Evolutionary conservation across 331 rosid species (phyloP).

Genomic region (Spiraea crenata): DNA sequence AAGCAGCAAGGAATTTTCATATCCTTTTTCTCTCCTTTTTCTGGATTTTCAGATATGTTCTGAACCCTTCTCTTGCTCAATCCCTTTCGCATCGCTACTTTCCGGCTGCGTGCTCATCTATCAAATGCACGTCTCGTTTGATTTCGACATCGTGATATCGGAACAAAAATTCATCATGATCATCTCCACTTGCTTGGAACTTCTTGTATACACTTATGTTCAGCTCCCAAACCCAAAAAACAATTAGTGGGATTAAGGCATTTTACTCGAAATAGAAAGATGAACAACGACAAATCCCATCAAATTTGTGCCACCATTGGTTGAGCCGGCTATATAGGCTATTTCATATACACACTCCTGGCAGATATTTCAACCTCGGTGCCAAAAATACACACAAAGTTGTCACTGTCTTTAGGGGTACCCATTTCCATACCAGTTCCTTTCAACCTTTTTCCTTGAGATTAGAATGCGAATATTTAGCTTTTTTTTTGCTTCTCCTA

Average conservation of each 20-base stretch:
- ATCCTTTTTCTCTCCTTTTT: not conserved
- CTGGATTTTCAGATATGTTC: not conserved
- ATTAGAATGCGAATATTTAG: slow-evolving; percentile 58
- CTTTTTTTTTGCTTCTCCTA: slow-evolving; percentile 41
- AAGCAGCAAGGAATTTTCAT: slow-evolving; percentile 7
- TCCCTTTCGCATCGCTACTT: slow-evolving; percentile 15
- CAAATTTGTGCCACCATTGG: slow-evolving; percentile 6
- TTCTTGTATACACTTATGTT: not conserved
- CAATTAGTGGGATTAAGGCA: slow-evolving; percentile 17
- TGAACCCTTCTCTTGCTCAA: slow-evolving; percentile 9
- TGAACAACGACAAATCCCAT: slow-evolving; percentile 5
- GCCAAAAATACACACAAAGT: slow-evolving; percentile 26
- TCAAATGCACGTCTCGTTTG: slow-evolving; percentile 3
- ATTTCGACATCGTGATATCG: not conserved
- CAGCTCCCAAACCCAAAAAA: not conserved
- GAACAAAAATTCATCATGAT: not conserved
- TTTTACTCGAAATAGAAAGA: slow-evolving; percentile 20
- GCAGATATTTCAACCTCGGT: slow-evolving; percentile 18
- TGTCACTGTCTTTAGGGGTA: slow-evolving; percentile 48
- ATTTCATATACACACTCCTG: slow-evolving; percentile 12
- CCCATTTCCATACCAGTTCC: slow-evolving; percentile 43
- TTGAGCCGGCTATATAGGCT: slow-evolving; percentile 5
- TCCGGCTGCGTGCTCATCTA: slow-evolving; percentile 12
- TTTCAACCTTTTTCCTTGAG: slow-evolving; percentile 31
- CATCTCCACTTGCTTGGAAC: not conserved